Evolutionary conservation across 140 eudicot genomes (phyloP), one percentile per base, ranked within the genome.

Genomic region (Stevia rebaudiana): DNA sequence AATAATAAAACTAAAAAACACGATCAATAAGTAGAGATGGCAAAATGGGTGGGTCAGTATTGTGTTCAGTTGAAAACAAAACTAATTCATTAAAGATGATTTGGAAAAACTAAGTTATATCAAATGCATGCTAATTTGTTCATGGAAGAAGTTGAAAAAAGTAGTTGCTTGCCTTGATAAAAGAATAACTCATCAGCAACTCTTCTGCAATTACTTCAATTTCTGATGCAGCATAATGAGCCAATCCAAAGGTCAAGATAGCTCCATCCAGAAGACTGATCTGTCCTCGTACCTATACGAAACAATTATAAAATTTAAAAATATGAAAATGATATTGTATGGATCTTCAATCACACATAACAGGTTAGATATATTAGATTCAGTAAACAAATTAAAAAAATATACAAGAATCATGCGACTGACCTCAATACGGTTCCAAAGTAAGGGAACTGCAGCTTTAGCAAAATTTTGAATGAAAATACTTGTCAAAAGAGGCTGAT

Each of bases 401-500:
- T 16, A 48, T 17, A 55, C 33, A 53, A 60, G 18, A 11, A 48
- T 22, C 44, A 39, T 33, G 23, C 11, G 57, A 74, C 82, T 48
- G 48, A 86, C 97, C 95, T 90, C 95, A 80, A 90, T 94, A 43
- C 95, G 95, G 68, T 90, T 84, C 97, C 97, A 90, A 54, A 90
- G 88, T 75, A 90, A 78, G 51, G 97, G 97, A 57, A 90, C 95
- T 59, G 95, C 80, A 65, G 97, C 97, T 78, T 80, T 90, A 6
- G 94, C 97, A 62, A n/a, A 75, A 75, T 90, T 78, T 52, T 67
- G 69, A 17, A 86, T 80, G 54, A 86, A 82, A 17, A 90, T 86
- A 75, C 90, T 90, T 0, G 95, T 86, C 82, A 88, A 73, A 69
- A 86, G 88, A 53, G 95, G 97, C 83, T 84, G 95, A 74, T 83